Base-by-base conservation (phyloP, 495 filamentous ascomycete species). In the Aspergillus cristatus region DNA sequence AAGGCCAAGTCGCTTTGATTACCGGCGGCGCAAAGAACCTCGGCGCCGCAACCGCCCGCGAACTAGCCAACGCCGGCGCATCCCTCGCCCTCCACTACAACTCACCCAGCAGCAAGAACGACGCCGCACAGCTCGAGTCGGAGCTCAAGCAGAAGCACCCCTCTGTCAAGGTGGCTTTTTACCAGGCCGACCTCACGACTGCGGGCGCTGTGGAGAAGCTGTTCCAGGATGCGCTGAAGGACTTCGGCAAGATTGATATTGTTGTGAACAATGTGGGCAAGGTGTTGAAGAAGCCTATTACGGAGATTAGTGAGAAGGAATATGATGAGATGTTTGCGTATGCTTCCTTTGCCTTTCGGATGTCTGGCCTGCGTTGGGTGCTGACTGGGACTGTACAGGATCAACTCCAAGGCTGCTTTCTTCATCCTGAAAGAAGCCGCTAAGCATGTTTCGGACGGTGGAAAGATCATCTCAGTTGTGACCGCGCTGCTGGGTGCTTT, bases 251-350 rank as follows among this genome's bases (percentile, higher is more conserved):
- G 6, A 59, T 75, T 11, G 69, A 76, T 44, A 68, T 76, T 32
- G 59, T 76, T 6, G 56, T 75, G 13, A 74, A 74, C 41, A 74
- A 71, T 14, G 64, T 74, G 2, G 72, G 68, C 18, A 63, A 58
- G 43, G 59, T 61, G 14, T 46, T 60, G 18, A 64, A 57, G 40
- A 65, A 74, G 51, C 63, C 70, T 0, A 71, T 73, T 18, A 63
- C 62, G 3, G 60, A 63, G 35, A 66, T 73, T 45, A 48, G 32
- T 0, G 73, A 75, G 46, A 62, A 63, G 32, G 58, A 66, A 7
- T 73, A 71, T 55, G 72, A 75, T 49, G 33, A 45, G 1, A 66
- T 63, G 53, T 66, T 63, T 46, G 60, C 54, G 54, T 57, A 54
- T 38, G 53, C 46, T 1, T 14, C 34, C 15, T 18, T 35, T 14